Base-by-base conservation (phyloP, 2,329 filamentous ascomycete species). In the Diaporthe helianthi region DNA sequence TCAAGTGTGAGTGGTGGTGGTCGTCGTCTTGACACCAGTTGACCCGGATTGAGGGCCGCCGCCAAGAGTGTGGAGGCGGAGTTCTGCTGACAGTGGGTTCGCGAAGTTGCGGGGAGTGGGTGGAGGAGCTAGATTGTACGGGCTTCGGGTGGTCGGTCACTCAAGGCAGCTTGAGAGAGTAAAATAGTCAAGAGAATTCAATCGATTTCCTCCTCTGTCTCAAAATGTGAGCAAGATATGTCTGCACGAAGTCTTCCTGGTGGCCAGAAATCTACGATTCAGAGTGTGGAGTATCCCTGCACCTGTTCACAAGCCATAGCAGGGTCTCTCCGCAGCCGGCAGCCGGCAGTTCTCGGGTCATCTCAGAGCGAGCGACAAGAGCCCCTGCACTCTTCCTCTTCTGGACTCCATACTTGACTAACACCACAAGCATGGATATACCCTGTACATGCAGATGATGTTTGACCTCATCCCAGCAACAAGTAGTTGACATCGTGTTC, bases 271-370 rank as follows among this genome's bases (percentile, higher is more conserved):
- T 24, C 58, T 46, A 49, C 26, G 33, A 49, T 63, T 26, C 29
- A 19, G 17, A 54, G n/a, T 55, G 67, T 65, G 67, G 67, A 49
- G 67, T 49, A 65, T 47, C 67, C 58, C 38, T 67, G 53, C 53
- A 13, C 31, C 13, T 44, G 33, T 44, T 41, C 51, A 31, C 17
- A 41, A 31, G 36, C 36, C 29, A 26, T 24, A 19, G 36, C 47
- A 44, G 49, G 49, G 63, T 1, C 36, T 49, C 49, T 53, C 49
- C 38, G 29, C 33, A 24, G 53, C 51, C 36, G 49, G 29, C 33
- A 24, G 53, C 51, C 36, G 49, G 58, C 29, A 53, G 15, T 24
- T 24, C 52, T 68, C 67, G 67, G 67, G 47, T 24, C 29, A 68
- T 49, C 12, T 68, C 26, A 36, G 17, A 49, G 46, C 67, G 67